Percentiles rank a stretch among this genome's conserved stretches.
phyloP scores from a whole-genome alignment of 1,139 yeast species.

The Candida neerlandica region DNA sequence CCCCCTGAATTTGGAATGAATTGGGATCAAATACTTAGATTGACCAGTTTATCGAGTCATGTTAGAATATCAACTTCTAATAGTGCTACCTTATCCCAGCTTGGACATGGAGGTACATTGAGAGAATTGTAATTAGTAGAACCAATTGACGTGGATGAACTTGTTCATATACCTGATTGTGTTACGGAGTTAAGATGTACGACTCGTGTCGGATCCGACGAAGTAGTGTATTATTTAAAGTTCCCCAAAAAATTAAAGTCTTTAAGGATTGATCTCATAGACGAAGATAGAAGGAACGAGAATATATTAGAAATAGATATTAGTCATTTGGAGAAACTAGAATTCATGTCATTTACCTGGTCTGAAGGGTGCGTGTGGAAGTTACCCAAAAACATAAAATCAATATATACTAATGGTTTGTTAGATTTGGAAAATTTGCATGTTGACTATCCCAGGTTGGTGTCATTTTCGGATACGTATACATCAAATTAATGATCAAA shows the following conservation, averaged over 20 bases:
- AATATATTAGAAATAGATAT: neutral
- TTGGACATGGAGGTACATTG: neutral
- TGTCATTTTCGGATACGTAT: too few relatives aligned
- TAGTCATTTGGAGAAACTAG: neutral
- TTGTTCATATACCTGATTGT: neutral
- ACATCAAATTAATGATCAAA: too few relatives aligned
- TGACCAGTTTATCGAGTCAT: neutral
- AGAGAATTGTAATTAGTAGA: neutral
- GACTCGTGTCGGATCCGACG: neutral
- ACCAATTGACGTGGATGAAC: neutral
- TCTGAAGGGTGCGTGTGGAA: neutral
- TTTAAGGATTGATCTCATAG: neutral
- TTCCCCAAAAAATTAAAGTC: neutral
- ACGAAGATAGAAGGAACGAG: neutral
- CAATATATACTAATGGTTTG: neutral
- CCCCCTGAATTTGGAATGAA: too few relatives aligned
- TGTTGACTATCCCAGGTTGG: neutral
- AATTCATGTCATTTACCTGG: neutral
- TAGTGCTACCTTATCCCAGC: neutral
- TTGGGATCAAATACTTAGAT: too few relatives aligned
- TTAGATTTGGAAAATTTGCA: neutral
- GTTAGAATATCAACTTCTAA: neutral
- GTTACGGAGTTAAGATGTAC: neutral
- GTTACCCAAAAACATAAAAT: neutral
- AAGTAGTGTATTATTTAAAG: neutral